Conservation (phyloP, 441 rosid species). For the Pelargonium citronellum region DNA sequence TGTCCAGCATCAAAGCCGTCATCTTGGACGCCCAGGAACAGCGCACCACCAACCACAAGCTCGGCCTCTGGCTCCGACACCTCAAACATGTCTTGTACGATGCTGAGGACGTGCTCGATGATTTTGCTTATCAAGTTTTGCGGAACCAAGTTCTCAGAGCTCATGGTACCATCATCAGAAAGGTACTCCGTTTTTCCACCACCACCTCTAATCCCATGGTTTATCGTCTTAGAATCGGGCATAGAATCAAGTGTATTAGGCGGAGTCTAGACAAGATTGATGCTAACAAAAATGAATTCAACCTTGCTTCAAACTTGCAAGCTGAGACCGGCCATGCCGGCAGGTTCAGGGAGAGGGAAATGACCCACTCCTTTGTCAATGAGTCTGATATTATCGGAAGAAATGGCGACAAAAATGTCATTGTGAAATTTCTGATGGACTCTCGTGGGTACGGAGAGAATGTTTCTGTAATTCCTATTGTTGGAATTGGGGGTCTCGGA, state of each 20-base stretch:
- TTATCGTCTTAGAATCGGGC: conserved; percentile 15
- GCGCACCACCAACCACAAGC: no score
- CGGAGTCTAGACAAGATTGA: conserved; percentile 6
- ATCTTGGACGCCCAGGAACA: no score
- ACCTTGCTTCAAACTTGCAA: background rate
- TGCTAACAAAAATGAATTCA: background rate
- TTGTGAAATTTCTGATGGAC: background rate
- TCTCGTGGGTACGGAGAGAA: background rate
- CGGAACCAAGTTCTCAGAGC: no score
- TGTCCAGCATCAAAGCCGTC: no score
- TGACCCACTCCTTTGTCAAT: conserved; percentile 11
- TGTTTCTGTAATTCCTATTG: conserved; percentile 10
- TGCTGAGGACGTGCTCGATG: no score
- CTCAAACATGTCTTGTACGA: no score
- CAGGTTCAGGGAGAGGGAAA: background rate
- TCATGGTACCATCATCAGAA: background rate
- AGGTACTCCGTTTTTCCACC: conserved; percentile 19
- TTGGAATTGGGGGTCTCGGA: conserved; percentile 20
- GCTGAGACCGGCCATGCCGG: background rate
- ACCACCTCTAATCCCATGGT: conserved; percentile 4
- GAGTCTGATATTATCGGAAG: conserved; percentile 13
- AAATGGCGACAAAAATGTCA: background rate
- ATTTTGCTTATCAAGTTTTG: no score
- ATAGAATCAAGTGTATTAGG: conserved; percentile 4
- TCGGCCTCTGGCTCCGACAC: no score